Evolutionary conservation across 1,139 yeast genomes (phyloP), one percentile per base, ranked within the genome.

Genomic region (Taiozyma sp.): DNA sequence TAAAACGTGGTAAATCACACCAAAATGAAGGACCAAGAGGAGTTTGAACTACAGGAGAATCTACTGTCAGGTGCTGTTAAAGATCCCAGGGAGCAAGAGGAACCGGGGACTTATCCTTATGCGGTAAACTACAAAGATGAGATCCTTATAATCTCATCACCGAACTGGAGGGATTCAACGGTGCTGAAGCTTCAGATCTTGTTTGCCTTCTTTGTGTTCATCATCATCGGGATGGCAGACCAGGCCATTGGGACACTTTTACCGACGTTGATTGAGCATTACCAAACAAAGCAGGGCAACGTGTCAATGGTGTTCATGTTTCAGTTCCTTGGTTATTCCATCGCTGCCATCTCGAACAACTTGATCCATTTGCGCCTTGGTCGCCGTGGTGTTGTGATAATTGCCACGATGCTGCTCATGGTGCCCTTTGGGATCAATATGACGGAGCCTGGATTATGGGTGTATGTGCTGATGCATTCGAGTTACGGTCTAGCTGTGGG

Each of bases 401-500:
- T 57, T 2, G 58, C 69, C 0, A 47, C 63, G 13, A 8, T 47
- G 2, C 51, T 55, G 3, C 40, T 58, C 6, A 45, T 54, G 2
- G 8, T 59, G 1, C 58, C 63, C 8, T 58, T 60, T 12, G 16
- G 56, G 0, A 43, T 65, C 4, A 49, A 58, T 1, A 24, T 61
- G n/a, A 64, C 49, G 6, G 76, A 80, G 3, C 78, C 79, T 24
- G 24, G 29, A 2, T 42, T 60, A 9, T 48, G 47, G 38, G 16
- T 60, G 1, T 60, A 51, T 45, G 51, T 57, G 10, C 7, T 45
- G 3, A 55, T 51, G 51, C 72, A 76, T 50, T 62, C 74, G 9
- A 66, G 78, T 28, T 65, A 70, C 49, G 93, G 93, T 0, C 60
- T 82, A 39, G 84, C 87, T 0, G 73, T 76, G 51, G 92, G 92